Conservation (phyloP, 1,284 basidiomycete genomes). For the Pseudozyma pruni region DNA sequence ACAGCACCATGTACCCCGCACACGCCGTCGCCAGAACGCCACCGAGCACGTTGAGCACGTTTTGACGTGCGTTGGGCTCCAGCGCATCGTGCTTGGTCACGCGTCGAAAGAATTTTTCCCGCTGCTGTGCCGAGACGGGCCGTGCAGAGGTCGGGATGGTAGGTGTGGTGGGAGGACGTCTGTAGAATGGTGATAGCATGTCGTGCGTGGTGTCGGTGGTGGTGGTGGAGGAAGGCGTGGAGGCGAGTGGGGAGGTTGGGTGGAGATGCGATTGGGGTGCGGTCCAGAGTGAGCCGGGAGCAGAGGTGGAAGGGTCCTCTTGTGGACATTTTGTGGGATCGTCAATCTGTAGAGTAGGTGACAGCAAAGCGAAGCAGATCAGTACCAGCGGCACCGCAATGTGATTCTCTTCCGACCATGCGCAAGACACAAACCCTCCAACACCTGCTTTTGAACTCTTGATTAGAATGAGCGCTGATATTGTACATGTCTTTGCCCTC, state of each 20-base stretch:
- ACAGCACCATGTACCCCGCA: slow-evolving; percentile 32
- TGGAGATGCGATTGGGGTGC: slow-evolving; percentile 32
- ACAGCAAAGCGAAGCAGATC: background rate
- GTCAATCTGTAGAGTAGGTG: slow-evolving; percentile 2
- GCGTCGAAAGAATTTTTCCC: slow-evolving; percentile 40
- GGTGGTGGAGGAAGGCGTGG: background rate
- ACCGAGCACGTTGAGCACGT: slow-evolving; percentile 31
- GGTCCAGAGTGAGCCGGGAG: slow-evolving; percentile 15
- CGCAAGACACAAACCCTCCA: no score
- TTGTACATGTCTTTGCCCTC: background rate
- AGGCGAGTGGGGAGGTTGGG: slow-evolving; percentile 24
- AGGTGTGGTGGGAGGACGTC: slow-evolving; percentile 14
- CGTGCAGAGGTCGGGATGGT: background rate
- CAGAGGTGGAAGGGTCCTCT: background rate
- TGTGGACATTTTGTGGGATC: slow-evolving; percentile 20
- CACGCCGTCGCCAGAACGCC: slow-evolving; percentile 8
- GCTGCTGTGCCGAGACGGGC: slow-evolving; percentile 1
- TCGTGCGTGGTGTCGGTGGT: slow-evolving; percentile 4
- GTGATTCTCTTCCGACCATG: background rate
- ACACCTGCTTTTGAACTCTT: background rate
- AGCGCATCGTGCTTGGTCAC: slow-evolving; percentile 29
- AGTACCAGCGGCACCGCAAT: background rate
- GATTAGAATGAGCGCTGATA: background rate
- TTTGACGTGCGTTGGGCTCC: slow-evolving; percentile 14
- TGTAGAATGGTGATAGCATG: slow-evolving; percentile 30